Evolutionary conservation across 768 basidiomycete species (phyloP).

Genomic region (Psilocybe cubensis): DNA sequence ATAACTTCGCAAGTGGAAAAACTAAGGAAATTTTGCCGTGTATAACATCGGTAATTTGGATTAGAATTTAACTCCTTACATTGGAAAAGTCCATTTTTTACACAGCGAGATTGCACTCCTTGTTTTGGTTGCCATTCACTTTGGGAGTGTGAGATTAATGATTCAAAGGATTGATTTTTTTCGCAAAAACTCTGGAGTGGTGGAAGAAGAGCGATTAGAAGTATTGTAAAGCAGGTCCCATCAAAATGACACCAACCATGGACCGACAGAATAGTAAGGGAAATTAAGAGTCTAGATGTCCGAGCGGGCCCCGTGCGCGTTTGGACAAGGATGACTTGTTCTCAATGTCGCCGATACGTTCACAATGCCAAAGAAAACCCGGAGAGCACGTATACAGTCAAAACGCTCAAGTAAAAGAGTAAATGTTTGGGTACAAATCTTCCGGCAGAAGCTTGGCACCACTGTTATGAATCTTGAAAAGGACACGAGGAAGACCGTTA

Average conservation of each 20-base stretch:
- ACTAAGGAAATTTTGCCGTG: background rate
- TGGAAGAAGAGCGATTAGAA: background rate
- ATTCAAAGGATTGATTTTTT: background rate
- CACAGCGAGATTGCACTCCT: background rate
- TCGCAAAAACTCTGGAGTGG: background rate
- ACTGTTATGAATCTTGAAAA: background rate
- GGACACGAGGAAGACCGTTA: background rate
- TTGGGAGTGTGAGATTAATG: background rate
- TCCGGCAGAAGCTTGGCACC: background rate
- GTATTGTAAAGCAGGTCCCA: background rate
- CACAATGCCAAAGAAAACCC: slow-evolving; percentile 3
- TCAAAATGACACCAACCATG: background rate
- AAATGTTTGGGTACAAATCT: background rate
- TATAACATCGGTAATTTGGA: background rate
- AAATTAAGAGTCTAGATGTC: background rate
- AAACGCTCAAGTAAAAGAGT: background rate
- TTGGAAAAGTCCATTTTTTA: background rate
- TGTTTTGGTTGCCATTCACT: background rate
- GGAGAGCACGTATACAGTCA: background rate
- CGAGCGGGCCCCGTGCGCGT: background rate
- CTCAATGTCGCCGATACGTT: background rate
- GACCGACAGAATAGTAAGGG: background rate
- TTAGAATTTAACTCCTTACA: background rate
- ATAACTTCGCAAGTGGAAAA: background rate
- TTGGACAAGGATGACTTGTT: background rate